Evolutionary conservation across 148 eudicot genomes (phyloP), one percentile per base, ranked within the genome.

Genomic region (Arctostaphylos glauca): DNA sequence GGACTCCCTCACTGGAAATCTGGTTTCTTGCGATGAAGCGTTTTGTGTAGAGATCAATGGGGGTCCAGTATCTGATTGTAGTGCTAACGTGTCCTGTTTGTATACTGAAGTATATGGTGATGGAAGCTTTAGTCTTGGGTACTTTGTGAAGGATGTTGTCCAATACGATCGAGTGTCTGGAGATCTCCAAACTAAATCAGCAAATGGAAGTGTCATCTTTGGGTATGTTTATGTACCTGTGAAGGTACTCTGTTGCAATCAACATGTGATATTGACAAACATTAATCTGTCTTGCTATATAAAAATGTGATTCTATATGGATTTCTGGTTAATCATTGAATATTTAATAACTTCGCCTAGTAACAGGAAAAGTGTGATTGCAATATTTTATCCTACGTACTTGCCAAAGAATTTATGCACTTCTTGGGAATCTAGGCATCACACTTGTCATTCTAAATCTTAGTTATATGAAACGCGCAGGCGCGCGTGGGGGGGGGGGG

Each of bases 121-220:
- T 90, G 98, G 98, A 82, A 90, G 94, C 84, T 91, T 85, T 72
- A 95, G 91, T 84, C 86, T 93, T 79, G 98, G 98, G 43, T 95
- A 95, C 89, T 92, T 95, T 84, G 94, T 95, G 23, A 86, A 88
- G 87, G 98, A 95, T 84, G 66, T 89, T 72, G 95, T 95, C 78
- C 94, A 91, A 78, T 95, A 95, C 89, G 98, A 93, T 85, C 91
- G 90, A 82, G 97, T 93, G n/a, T 93, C 98, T 82, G 98, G 98
- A 58, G 97, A 95, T 91, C 92, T 92, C 70, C 88, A 95, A 85
- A 93, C 98, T 78, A 87, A 90, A 72, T 89, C 92, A 23, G 88
- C 96, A 71, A 95, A 95, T 87, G 98, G 98, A 87, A 93, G 88
- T 85, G 93, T 95, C 67, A 89, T 89, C 86, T 93, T 95, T 86